A percentile compares a stretch with the other conserved stretches of the same genome.
Conservation (phyloP, 2,329 filamentous ascomycete genomes). For the Talaromyces sp. region DNA sequence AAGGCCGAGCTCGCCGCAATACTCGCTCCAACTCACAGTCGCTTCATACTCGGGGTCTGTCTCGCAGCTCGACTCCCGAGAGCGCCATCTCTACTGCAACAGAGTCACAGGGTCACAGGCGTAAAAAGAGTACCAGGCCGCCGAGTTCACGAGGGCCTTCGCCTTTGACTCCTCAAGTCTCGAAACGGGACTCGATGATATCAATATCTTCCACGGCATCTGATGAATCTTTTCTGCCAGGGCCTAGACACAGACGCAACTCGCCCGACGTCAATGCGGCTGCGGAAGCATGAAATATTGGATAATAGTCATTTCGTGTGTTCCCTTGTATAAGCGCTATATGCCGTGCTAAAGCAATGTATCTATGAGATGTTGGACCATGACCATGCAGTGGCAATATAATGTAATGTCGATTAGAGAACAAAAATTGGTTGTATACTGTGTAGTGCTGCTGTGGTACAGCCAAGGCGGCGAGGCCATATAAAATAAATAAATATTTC, state of each 20-base stretch:
- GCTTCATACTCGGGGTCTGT: slow-evolving; percentile 34
- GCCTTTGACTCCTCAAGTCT: slow-evolving; percentile 40
- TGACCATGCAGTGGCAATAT: neutral
- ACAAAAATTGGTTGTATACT: neutral
- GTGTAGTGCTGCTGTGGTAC: neutral
- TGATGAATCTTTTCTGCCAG: slow-evolving; percentile 33
- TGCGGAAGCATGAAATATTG: slow-evolving; percentile 11
- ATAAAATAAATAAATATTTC: neutral
- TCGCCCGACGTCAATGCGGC: slow-evolving; percentile 18
- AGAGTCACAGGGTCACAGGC: slow-evolving; percentile 28
- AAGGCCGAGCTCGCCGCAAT: slow-evolving; percentile 34
- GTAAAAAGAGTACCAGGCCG: slow-evolving; percentile 33
- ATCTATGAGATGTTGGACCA: slow-evolving; percentile 4
- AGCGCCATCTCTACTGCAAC: slow-evolving; percentile 35
- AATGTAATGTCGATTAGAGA: neutral
- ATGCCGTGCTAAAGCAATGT: slow-evolving; percentile 7
- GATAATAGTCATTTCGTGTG: neutral
- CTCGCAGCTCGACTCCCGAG: slow-evolving; percentile 44
- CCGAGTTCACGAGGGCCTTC: slow-evolving; percentile 32
- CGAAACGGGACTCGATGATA: slow-evolving; percentile 35
- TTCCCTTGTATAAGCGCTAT: slow-evolving; percentile 2
- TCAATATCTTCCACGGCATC: slow-evolving; percentile 35
- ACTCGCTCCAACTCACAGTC: slow-evolving; percentile 44
- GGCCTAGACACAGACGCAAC: slow-evolving; percentile 26
- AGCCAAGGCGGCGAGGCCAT: slow-evolving; percentile 5